A percentile compares a stretch with the other conserved stretches of the same genome.
Conservation (phyloP, 139 green algal species). For the Edaphochlamys debaryana region DNA sequence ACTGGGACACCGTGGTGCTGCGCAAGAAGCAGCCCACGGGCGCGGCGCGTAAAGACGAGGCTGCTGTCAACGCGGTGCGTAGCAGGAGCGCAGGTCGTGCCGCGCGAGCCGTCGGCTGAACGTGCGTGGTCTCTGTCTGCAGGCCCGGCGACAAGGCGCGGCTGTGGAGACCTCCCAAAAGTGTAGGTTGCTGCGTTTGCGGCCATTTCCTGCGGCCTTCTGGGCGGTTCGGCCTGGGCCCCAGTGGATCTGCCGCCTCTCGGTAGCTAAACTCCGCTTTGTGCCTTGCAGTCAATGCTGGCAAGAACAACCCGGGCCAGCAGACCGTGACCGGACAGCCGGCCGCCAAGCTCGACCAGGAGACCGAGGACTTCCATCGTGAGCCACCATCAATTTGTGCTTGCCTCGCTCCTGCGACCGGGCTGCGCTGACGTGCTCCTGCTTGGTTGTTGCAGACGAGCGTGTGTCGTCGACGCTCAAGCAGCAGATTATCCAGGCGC, state of each 20-base stretch:
- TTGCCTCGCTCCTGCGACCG: no score
- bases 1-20: slow-evolving; percentile 79
- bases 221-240: no score
- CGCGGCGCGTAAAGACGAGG: slow-evolving; percentile 51
- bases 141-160: slow-evolving; percentile 59
- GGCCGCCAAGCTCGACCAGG: slow-evolving; percentile 85
- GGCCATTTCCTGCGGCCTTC: no score
- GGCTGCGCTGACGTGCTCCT: no score
- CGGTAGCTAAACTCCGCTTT: no score
- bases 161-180: slow-evolving; percentile 79
- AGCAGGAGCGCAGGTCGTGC: background rate
- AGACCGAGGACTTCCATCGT: slow-evolving; percentile 89
- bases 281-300: slow-evolving; percentile 45
- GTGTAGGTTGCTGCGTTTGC: slow-evolving; percentile 50
- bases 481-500: slow-evolving; percentile 90
- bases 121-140: background rate
- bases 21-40: slow-evolving; percentile 68
- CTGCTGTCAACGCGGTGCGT: slow-evolving; percentile 70
- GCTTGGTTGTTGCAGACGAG: slow-evolving; percentile 86
- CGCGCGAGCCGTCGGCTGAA: background rate
- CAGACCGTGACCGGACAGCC: slow-evolving; percentile 65
- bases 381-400: no score
- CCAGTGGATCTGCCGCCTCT: slow-evolving; percentile 2
- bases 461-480: slow-evolving; percentile 94
- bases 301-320: slow-evolving; percentile 53